A percentile compares a stretch with the other conserved stretches of the same genome.
phyloP scores from a whole-genome alignment of 2,329 filamentous ascomycete species.

The Cladophialophora bantiana region DNA sequence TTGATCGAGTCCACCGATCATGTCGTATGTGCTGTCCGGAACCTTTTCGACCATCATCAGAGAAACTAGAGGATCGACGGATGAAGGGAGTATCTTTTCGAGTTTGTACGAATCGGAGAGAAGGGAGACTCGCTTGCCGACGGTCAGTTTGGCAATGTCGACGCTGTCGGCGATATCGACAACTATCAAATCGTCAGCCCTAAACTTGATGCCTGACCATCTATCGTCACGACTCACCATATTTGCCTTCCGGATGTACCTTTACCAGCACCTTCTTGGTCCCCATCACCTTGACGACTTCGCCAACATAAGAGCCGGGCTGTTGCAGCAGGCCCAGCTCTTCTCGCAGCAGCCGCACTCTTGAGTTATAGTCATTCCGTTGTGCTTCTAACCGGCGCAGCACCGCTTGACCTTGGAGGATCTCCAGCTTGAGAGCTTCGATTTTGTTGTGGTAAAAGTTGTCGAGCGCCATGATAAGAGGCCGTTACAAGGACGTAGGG shows the following conservation, averaged over 20 bases:
- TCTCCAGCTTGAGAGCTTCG: constrained; percentile 99
- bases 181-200: constrained; percentile 62
- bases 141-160: constrained; percentile 92
- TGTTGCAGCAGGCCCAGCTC: constrained; percentile 96
- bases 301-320: constrained; percentile 95
- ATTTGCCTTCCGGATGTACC: constrained; percentile 99
- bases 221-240: constrained; percentile 68
- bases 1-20: constrained; percentile 98
- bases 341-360: constrained; percentile 91
- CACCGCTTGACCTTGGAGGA: constrained; percentile 97
- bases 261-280: constrained; percentile 99
- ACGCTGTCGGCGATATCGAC: constrained; percentile 95
- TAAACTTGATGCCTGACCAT: constrained; percentile 9
- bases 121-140: constrained; percentile 95
- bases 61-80: constrained; percentile 95
- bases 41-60: constrained; percentile 99
- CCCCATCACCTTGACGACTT: constrained; percentile 99
- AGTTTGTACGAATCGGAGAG: constrained; percentile 98
- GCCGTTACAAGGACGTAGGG: background rate
- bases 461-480: constrained; percentile 88
- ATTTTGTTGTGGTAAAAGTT: constrained; percentile 99
- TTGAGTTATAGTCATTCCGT: constrained; percentile 98
- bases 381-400: constrained; percentile 94
- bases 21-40: constrained; percentile 99
- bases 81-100: constrained; percentile 97